Evolutionary conservation across 192 early-diverging fungal species (phyloP).

Genomic region (Linnemannia hyalina): DNA sequence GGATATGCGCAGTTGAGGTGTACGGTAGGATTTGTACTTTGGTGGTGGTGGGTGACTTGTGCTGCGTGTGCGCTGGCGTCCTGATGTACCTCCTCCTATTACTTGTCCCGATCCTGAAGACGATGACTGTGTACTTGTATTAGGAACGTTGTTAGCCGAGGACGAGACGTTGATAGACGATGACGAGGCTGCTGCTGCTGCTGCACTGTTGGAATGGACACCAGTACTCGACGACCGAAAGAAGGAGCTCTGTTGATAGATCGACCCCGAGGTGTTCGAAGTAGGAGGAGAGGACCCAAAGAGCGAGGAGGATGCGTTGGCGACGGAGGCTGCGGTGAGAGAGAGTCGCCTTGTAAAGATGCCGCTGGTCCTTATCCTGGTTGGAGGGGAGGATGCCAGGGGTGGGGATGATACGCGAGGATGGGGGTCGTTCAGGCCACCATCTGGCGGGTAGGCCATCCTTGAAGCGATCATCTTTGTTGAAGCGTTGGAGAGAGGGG

Average conservation of each 20-base stretch:
- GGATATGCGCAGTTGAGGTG: conserved; percentile 52
- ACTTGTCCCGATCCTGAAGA: not conserved
- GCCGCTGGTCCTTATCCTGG: conserved; percentile 51
- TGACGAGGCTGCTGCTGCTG: conserved; percentile 13
- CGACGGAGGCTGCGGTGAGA: conserved; percentile 48
- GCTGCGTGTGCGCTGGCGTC: conserved; percentile 39
- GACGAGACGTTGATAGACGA: conserved; percentile 37
- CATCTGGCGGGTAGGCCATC: conserved; percentile 33
- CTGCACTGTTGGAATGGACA: conserved; percentile 3
- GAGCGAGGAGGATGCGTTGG: conserved; percentile 41
- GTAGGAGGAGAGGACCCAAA: conserved; percentile 49
- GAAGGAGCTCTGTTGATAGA: conserved; percentile 53
- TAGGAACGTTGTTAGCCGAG: conserved; percentile 1
- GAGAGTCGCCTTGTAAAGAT: conserved; percentile 43
- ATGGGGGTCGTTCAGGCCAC: conserved; percentile 19
- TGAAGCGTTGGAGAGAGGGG: not conserved
- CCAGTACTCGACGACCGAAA: conserved; percentile 42
- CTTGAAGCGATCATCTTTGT: conserved; percentile 29
- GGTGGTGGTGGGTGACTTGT: conserved; percentile 53
- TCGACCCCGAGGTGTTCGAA: conserved; percentile 14
- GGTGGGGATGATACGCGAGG: conserved; percentile 26
- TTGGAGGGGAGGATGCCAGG: conserved; percentile 37
- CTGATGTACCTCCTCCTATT: not conserved
- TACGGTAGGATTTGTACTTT: conserved; percentile 50
- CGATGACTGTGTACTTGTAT: not conserved